Base-by-base conservation (phyloP, 225 moss, liverwort and hornwort species). In the Bryoerythrophyllum caledonicum region DNA sequence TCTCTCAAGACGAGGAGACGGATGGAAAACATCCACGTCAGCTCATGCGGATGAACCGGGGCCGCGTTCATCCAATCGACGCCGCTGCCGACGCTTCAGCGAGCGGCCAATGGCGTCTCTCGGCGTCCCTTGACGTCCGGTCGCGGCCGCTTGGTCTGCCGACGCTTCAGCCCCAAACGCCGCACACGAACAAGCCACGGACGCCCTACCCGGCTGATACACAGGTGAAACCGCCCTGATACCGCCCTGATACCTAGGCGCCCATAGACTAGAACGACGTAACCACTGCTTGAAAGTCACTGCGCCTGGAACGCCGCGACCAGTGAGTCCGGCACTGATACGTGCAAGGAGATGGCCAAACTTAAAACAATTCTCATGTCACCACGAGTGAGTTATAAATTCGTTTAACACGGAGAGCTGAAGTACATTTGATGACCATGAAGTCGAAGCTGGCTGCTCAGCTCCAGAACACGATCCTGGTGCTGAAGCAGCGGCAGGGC, bases 401-500 rank as follows among this genome's bases (percentile, higher is more conserved):
- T 48, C 48, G 5, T 17, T 32, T 1, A 43, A 59, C 3, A 34
- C 13, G 8, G 34, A 5, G 5, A 26, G 24, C 8, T 24, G 5
- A 10, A 40, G 17, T 23, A 57, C 20, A 6, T 48, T 3, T 20
- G 20, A 10, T 40, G 17, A 52, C 41, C 0, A 84, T 80, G 77
- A 60, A 62, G 20, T 69, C 5, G 69, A 73, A 60, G 16, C 61
- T 70, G 25, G 71, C 65, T 61, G 20, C 30, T 0, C 1, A 78
- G 40, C 54, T 83, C 28, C 75, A 76, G 35, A 74, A 81, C 11
- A 80, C 81, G 30, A 73, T 86, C 32, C 52, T 81, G 23, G 75
- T 83, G 2, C 83, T 86, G 15, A 86, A 86, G 76, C 81, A 72
- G 10, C 81, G 78, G 17, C 75, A 81, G 5, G 81, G 83, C 24